phyloP scores from a whole-genome alignment of 371 early-diverging fungal species.

The Blakeslea trispora region DNA sequence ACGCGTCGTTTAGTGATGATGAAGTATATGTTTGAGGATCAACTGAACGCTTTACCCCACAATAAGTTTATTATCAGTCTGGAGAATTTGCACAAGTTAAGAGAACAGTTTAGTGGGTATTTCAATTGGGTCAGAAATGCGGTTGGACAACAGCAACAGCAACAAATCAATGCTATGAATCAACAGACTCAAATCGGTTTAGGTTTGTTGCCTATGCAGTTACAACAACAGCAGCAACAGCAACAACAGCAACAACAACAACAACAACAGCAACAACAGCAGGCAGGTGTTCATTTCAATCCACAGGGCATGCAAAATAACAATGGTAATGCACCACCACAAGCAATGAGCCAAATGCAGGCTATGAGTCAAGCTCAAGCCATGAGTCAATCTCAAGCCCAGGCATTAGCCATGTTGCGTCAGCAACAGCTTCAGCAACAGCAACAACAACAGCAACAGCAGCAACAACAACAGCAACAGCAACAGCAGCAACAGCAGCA shows the following conservation, averaged over 20 bases:
- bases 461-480: conserved; percentile 13
- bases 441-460: conserved; percentile 10
- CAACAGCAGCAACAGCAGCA: conserved; percentile 25
- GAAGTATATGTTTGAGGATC: conserved; percentile 66
- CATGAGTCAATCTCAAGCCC: conserved; percentile 19
- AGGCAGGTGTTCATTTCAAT: background rate
- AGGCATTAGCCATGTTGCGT: conserved; percentile 15
- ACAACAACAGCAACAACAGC: conserved; percentile 15
- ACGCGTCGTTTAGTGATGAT: conserved; percentile 53
- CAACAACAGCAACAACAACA: conserved; percentile 23
- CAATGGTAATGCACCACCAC: background rate
- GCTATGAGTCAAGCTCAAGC: conserved; percentile 13
- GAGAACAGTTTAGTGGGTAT: conserved; percentile 53
- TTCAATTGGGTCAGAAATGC: conserved; percentile 49
- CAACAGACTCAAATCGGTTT: conserved; percentile 13
- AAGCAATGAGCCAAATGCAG: background rate
- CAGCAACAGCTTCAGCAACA: conserved; percentile 21
- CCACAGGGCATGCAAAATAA: background rate
- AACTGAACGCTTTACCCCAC: conserved; percentile 47
- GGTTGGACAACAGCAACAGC: conserved; percentile 34
- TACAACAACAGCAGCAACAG: conserved; percentile 9
- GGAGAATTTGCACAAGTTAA: conserved; percentile 48
- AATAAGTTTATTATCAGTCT: conserved; percentile 49
- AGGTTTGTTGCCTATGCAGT: conserved; percentile 6
- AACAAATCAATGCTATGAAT: conserved; percentile 15